Percentiles rank a stretch among this genome's conserved stretches.
Evolutionary conservation across 164 flowering plant genomes (phyloP).

Genomic region (Macadamia tetraphylla): DNA sequence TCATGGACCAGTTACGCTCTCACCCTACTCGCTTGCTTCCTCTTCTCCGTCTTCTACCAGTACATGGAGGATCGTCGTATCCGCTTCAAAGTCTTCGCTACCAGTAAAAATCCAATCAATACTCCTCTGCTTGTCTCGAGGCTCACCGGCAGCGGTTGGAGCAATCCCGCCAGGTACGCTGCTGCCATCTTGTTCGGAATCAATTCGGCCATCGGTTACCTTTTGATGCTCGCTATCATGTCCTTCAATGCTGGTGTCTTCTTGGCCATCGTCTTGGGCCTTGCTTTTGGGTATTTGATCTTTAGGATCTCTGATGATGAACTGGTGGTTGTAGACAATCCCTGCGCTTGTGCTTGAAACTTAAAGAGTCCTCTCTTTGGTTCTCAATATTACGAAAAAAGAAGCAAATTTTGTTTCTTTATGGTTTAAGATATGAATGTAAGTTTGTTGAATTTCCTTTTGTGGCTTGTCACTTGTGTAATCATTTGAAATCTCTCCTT

Average conservation of each 20-base stretch:
- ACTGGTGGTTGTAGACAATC: conserved; percentile 24
- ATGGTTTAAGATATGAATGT: too few species aligned
- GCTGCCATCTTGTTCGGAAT: conserved; percentile 42
- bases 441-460: too few species aligned
- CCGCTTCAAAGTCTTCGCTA: conserved; percentile 28
- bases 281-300: conserved; percentile 44
- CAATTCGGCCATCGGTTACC: conserved; percentile 63
- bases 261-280: conserved; percentile 54
- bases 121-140: conserved; percentile 23
- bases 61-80: conserved; percentile 73
- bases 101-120: conserved; percentile 9
- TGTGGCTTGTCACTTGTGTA: too few species aligned
- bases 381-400: too few species aligned
- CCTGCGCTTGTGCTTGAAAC: conserved; percentile 60
- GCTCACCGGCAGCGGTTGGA: not conserved
- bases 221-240: conserved; percentile 81
- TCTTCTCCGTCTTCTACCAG: conserved; percentile 73
- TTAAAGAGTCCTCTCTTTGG: too few species aligned
- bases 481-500: too few species aligned
- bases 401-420: too few species aligned
- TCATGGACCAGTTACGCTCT: conserved; percentile 60
- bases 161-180: conserved; percentile 18
- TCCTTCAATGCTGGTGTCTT: conserved; percentile 74
- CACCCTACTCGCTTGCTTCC: conserved; percentile 51
- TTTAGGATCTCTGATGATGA: conserved; percentile 42